These are phyloP conservation scores for Kazachstania sp. DNA, from an alignment of 1,139 yeast species.

Conservation along the genomic window DNA sequence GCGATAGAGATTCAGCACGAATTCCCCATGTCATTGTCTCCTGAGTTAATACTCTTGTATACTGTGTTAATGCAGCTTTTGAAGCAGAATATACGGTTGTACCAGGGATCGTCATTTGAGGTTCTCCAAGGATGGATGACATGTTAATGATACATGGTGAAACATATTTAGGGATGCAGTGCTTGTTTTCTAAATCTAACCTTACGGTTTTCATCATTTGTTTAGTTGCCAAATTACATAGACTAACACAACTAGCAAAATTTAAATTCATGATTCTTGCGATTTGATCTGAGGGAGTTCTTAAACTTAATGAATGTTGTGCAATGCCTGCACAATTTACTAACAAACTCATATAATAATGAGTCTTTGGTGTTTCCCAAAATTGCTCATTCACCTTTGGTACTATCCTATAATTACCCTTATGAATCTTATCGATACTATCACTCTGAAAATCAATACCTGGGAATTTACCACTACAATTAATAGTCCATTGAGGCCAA, in stretches of 20 bases:
- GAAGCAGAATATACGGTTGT: constrained; percentile 71
- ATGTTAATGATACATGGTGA: constrained; percentile 49
- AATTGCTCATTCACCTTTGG: background rate
- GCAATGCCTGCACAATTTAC: constrained; percentile 81
- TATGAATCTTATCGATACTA: background rate
- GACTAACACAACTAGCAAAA: constrained; percentile 54
- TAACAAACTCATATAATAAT: constrained; percentile 28
- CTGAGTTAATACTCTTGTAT: constrained; percentile 51
- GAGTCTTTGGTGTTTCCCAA: constrained; percentile 1
- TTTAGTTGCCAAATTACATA: constrained; percentile 42
- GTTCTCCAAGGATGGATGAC: constrained; percentile 53
- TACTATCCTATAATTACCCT: background rate
- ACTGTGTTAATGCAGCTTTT: constrained; percentile 69
- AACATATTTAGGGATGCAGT: constrained; percentile 4
- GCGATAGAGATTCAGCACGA: constrained; percentile 58
- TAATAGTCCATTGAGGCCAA: constrained; percentile 25
- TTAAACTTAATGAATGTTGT: constrained; percentile 47
- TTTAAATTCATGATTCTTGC: constrained; percentile 49
- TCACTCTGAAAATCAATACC: constrained; percentile 11
- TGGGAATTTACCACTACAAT: constrained; percentile 1
- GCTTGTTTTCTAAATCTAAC: background rate
- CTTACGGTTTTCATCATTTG: constrained; percentile 41
- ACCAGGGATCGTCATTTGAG: constrained; percentile 38
- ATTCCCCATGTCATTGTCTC: constrained; percentile 49
- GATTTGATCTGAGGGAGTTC: constrained; percentile 40